phyloP scores from a whole-genome alignment of 2,329 filamentous ascomycete genomes.

The Colletotrichum abscissum region DNA sequence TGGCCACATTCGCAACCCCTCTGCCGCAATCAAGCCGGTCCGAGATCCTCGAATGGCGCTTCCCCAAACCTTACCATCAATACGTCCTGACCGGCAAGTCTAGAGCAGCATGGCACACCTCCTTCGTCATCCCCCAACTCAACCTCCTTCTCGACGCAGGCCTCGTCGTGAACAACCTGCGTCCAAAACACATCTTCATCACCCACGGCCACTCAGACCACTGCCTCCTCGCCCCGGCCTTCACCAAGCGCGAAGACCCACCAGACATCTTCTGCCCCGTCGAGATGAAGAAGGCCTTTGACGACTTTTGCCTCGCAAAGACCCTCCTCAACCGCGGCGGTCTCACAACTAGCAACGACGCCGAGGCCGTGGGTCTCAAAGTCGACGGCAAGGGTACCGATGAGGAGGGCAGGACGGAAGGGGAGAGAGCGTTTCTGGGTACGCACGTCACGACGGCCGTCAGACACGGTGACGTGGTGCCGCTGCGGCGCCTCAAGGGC shows the following conservation, averaged over 20 bases:
- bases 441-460: conserved; percentile 55
- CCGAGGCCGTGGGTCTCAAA: conserved; percentile 33
- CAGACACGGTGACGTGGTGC: conserved; percentile 47
- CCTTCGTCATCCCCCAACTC: conserved; percentile 61
- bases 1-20: conserved; percentile 52
- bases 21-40: conserved; percentile 56
- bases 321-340: conserved; percentile 56
- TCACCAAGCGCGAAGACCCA: conserved; percentile 55
- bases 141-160: conserved; percentile 62
- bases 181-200: conserved; percentile 61
- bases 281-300: conserved; percentile 51
- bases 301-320: conserved; percentile 53
- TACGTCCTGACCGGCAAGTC: conserved; percentile 58
- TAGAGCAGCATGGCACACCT: conserved; percentile 63
- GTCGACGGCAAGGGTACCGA: conserved; percentile 35
- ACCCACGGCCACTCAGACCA: conserved; percentile 63
- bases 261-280: conserved; percentile 58
- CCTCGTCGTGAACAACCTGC: conserved; percentile 55
- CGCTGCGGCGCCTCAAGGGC: conserved; percentile 48
- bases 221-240: conserved; percentile 54
- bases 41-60: conserved; percentile 57
- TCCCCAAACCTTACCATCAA: conserved; percentile 55
- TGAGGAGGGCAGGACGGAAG: conserved; percentile 34
- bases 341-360: conserved; percentile 44
- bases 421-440: conserved; percentile 42